Evolutionary conservation across 371 early-diverging fungal genomes (phyloP), one percentile per base, ranked within the genome.

Genomic region (Mortierella sp.): DNA sequence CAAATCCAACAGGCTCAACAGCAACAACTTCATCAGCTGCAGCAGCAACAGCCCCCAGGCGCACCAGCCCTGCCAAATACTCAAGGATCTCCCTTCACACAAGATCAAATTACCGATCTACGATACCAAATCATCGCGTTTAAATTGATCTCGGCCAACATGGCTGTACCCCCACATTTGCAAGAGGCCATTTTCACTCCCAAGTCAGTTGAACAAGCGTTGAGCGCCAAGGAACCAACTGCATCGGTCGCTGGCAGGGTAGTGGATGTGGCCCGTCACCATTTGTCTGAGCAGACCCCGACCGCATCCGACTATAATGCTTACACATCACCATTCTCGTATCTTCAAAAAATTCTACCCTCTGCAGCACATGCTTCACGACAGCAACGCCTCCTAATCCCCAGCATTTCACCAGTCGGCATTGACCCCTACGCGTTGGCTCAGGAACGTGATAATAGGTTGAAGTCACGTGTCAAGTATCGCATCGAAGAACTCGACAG

Each of bases 71-170:
- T 78, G 22, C 81, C 85, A 10, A 83, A 63, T n/a, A 73, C 77
- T 3, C 77, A 72, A 20, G 76, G 76, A 28, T 70, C 70, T 26
- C 83, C 86, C n/a, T 91, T 94, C 69, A 84, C 92, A 20, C 83
- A 84, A 62, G 87, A 87, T n/a, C 95, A 96, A 71, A 64, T 93
- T 22, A 85, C 87, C 24, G 87, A 89, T 18, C 87, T 96, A 51
- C 91, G 92, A 64, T 87, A 86, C 71, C 97, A 97, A 70, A 95
- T 96, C 54, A 84, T 90, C 32, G 94, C 96, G 49, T 97, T 90
- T 84, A 93, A 94, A 59, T 84, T 93, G 22, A 91, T 96, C 43
- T 89, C 95, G n/a, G 88, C 90, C 72, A 95, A 94, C 78, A 83
- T 93, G 87, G 91, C 93, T 14, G 83, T 97, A 20, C 96, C 97